Base-by-base conservation (phyloP, 2,329 filamentous ascomycete species). In the Stachybotrys elegans region DNA sequence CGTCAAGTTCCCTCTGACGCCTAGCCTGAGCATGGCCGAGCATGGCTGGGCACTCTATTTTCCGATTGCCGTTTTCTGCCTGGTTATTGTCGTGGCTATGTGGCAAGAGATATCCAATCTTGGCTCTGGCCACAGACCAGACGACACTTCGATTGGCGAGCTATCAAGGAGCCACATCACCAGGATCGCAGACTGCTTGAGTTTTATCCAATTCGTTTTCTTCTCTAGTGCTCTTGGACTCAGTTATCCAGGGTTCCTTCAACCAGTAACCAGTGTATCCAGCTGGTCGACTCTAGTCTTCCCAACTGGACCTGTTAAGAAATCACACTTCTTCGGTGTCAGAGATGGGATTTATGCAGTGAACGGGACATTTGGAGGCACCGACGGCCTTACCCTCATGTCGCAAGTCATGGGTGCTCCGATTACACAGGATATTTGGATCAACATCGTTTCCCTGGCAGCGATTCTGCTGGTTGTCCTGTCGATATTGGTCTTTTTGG, bases 121-220 rank as follows among this genome's bases (percentile, higher is more conserved):
- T 9, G 25, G 14, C 25, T 14, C 8, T 29, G 25, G 25, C 25
- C 25, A 29, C 8, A 29, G 25, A 9, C 9, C 8, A 8, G 25
- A 29, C 14, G 25, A 14, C 25, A 9, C 25, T 8, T 29, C 25
- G 25, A 8, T 29, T 14, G 9, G 25, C 14, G 25, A 14, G 9
- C 8, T 14, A 14, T 29, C 25, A 8, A 8, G 25, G 25, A 8
- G 25, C 14, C 25, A 29, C 14, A 14, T 29, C 14, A 29, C 25
- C 25, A 8, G 25, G 14, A 14, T 61, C 3, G 57, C 55, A 12
- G 53, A 89, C 57, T 89, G 84, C 55, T 67, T 90, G 27, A 81
- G 86, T 54, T 88, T 89, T 58, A 76, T 90, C 12, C 86, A 90
- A 55, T 89, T 88, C 56, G 72, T 86, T 40, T 82, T 88, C 37